Base-by-base conservation (phyloP, 768 basidiomycete genomes). In the Floccularia luteovirens region DNA sequence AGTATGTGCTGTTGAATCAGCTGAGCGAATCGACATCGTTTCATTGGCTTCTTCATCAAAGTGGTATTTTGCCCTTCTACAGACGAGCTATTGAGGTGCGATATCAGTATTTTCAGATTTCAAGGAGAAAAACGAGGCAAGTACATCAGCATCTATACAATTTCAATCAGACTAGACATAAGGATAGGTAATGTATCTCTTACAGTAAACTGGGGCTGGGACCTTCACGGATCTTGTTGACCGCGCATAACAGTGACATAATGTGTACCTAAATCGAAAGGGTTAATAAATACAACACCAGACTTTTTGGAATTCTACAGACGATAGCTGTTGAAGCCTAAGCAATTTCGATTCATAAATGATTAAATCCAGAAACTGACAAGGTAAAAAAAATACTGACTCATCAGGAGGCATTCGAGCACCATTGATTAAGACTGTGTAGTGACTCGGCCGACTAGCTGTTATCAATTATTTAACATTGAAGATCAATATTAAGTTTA, bases 181-280 rank as follows among this genome's bases (percentile, higher is more conserved):
- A 37, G 11, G 13, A 10, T 3, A 31, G n/a, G 4, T 13, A 19
- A 27, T 1, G 3, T 13, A 21, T 22, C 31, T 48, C 78, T 52
- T 46, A 83, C 80, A 82, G 43, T 83, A 83, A 0, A 83, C 79
- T 0, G 81, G 82, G 0, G 81, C 82, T 0, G 81, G 81, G 16
- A 84, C 77, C 2, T 82, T 84, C 2, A 84, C 82, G 0, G 80
- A 78, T n/a, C 79, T 70, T 2, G 81, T 82, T 7, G 81, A 72
- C 1, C 82, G 70, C 0, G 80, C 74, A 41, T 82, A 84, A 17
- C 78, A 74, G 35, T 84, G 81, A 47, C 82, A 84, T 0, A 84
- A 57, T 0, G 77, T 66, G 39, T 56, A 64, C 2, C 58, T 50
- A 34, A 34, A 34, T 8, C 32, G 20, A 7, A 17, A 7, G 6